These are phyloP conservation scores for Eudorina sp. DNA, from an alignment of 139 green algal species.

Conservation along the genomic window DNA sequence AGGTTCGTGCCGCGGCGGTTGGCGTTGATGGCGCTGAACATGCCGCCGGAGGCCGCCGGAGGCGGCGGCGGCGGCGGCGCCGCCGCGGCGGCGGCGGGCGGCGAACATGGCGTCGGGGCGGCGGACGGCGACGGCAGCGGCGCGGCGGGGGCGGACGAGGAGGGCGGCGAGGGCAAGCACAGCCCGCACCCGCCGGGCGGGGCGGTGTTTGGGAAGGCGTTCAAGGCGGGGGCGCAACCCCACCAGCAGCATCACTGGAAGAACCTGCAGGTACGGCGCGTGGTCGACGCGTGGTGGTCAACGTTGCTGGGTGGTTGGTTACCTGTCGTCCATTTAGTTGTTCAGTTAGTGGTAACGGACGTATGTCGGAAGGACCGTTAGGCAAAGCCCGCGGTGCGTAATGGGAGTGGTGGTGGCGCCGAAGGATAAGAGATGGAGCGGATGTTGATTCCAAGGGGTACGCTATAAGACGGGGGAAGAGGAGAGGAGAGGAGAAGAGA, in stretches of 20 bases:
- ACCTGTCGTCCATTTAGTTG: no score
- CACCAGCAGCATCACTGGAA: slow-evolving; percentile 5
- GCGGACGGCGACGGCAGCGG: neutral
- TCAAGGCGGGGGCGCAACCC: neutral
- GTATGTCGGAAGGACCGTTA: no score
- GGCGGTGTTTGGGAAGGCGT: neutral
- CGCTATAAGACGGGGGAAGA: no score
- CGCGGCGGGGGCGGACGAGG: neutral
- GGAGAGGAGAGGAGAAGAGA: no score
- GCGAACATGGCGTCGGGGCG: neutral
- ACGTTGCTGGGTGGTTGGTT: no score
- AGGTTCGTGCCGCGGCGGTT: slow-evolving; percentile 33
- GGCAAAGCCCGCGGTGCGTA: no score
- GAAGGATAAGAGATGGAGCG: no score
- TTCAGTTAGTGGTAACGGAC: no score
- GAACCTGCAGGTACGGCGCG: neutral
- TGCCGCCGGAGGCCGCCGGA: neutral
- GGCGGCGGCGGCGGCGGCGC: neutral
- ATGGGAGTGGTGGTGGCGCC: no score
- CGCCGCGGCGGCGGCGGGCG: neutral
- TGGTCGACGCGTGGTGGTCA: neutral
- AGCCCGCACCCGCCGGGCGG: no score
- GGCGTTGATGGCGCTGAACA: slow-evolving; percentile 36
- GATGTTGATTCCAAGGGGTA: no score
- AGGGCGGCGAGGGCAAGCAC: no score